phyloP scores from a whole-genome alignment of 2,329 filamentous ascomycete genomes.

The Aureobasidium musti region DNA sequence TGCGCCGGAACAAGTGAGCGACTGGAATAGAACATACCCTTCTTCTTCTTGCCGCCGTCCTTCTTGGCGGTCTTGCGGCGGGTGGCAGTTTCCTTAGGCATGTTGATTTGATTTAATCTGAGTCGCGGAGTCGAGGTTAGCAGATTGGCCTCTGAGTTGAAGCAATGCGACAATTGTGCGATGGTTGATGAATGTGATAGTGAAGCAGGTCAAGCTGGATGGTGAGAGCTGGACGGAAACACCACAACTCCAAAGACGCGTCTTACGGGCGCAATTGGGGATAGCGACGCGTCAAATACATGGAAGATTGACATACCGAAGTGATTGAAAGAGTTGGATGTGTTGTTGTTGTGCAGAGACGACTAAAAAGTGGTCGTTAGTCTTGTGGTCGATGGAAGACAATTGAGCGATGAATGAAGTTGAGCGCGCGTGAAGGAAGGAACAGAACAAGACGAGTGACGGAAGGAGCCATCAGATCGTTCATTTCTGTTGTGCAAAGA shows the following conservation, averaged over 20 bases:
- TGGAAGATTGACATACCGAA: constrained; percentile 10
- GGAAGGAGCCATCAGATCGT: constrained; percentile 4
- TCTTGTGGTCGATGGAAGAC: constrained; percentile 2
- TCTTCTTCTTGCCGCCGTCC: constrained; percentile 67
- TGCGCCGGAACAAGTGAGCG: constrained; percentile 18
- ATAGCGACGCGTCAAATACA: constrained; percentile 10
- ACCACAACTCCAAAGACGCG: constrained; percentile 10
- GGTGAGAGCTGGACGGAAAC: constrained; percentile 8
- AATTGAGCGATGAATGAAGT: background rate
- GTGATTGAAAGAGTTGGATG: constrained; percentile 20
- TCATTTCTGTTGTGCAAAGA: background rate
- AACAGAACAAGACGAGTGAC: constrained; percentile 20
- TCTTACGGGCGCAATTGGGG: constrained; percentile 19
- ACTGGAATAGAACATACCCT: constrained; percentile 55
- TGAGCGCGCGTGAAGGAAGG: constrained; percentile 9
- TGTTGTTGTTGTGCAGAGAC: constrained; percentile 10
- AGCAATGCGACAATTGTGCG: constrained; percentile 21
- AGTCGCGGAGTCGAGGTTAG: constrained; percentile 16
- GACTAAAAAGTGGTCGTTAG: constrained; percentile 15
- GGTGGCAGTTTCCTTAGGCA: constrained; percentile 68
- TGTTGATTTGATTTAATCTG: constrained; percentile 40
- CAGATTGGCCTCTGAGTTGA: background rate
- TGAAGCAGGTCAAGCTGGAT: too few relatives aligned
- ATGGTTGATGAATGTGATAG: constrained; percentile 8
- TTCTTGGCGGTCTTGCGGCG: constrained; percentile 61